phyloP scores from a whole-genome alignment of 1,284 basidiomycete species.

The Neolentinus lepideus region DNA sequence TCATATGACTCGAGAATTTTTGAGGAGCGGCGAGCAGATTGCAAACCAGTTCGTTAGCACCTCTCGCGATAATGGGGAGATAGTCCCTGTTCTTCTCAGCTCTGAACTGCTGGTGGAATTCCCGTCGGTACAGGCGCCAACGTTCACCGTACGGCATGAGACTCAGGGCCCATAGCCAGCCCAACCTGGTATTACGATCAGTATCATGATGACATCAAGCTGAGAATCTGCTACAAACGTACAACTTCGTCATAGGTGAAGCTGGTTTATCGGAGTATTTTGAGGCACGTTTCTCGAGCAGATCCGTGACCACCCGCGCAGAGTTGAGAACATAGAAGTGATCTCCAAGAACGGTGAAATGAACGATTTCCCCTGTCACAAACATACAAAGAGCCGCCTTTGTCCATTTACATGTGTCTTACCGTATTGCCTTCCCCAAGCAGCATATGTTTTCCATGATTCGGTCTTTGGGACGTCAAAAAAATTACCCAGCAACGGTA shows the following conservation, averaged over 20 bases:
- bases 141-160: background rate
- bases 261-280: conserved; percentile 32
- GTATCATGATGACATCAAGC: background rate
- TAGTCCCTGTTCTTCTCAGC: background rate
- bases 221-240: background rate
- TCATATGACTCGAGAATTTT: background rate
- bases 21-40: background rate
- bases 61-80: background rate
- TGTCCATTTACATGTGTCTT: background rate
- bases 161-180: background rate
- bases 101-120: background rate
- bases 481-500: background rate
- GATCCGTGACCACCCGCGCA: conserved; percentile 29
- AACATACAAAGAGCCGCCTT: background rate
- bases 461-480: background rate
- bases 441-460: background rate
- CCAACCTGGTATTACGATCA: background rate
- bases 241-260: background rate
- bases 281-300: conserved; percentile 37
- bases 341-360: conserved; percentile 33
- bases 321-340: conserved; percentile 37
- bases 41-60: background rate
- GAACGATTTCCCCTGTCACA: conserved; percentile 33
- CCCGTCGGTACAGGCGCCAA: background rate
- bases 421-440: conserved; percentile 1